Evolutionary conservation across 164 flowering plant species (phyloP).

Genomic region (Hamamelis virginiana): DNA sequence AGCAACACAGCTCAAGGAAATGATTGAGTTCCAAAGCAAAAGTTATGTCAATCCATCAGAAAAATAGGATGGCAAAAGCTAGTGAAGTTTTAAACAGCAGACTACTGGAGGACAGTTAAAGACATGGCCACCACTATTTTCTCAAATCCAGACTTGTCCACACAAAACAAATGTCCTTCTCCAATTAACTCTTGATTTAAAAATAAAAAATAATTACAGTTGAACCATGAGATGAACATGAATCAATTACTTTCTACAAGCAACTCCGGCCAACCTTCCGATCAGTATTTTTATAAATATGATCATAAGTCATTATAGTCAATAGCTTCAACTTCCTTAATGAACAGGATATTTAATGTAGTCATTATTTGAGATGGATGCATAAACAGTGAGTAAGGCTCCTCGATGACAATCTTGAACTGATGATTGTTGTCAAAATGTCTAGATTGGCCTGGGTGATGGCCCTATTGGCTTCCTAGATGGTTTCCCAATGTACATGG

Average conservation of each 20-base stretch:
- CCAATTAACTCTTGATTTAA: not conserved
- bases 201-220: too few relatives aligned
- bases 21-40: not conserved
- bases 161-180: not conserved
- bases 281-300: not conserved
- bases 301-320: not conserved
- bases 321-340: not conserved
- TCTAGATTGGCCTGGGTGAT: not conserved
- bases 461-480: not conserved
- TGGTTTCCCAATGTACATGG: not conserved
- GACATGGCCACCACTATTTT: not conserved
- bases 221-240: not conserved
- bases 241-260: not conserved
- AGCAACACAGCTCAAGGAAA: not conserved
- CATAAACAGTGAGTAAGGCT: not conserved
- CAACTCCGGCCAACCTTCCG: not conserved
- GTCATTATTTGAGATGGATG: not conserved
- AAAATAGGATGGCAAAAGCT: not conserved
- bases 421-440: not conserved
- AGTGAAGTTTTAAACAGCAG: not conserved
- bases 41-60: not conserved
- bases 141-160: not conserved
- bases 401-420: not conserved
- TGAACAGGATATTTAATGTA: not conserved
- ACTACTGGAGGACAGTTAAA: not conserved